Evolutionary conservation across 2,329 filamentous ascomycete genomes (phyloP).

Genomic region (Talaromyces sp.): DNA sequence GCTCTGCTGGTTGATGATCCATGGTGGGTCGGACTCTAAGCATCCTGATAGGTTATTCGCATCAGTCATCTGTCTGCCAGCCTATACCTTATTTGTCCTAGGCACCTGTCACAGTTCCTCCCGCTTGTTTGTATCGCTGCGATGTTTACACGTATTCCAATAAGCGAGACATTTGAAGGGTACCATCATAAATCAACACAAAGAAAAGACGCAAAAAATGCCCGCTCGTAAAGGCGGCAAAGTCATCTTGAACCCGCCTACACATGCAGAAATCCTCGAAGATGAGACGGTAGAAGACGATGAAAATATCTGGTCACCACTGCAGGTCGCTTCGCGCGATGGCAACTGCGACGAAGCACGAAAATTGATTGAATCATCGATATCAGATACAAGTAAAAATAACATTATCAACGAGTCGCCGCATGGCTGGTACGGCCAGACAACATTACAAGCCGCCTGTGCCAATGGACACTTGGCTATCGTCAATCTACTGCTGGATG

Average conservation of each 20-base stretch:
- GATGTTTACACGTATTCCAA: background rate
- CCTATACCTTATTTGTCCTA: background rate
- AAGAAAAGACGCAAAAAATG: background rate
- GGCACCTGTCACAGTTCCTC: background rate
- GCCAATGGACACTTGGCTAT: constrained; percentile 33
- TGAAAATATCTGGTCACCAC: constrained; percentile 19
- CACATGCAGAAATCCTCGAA: constrained; percentile 12
- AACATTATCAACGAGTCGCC: constrained; percentile 21
- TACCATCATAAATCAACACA: no score
- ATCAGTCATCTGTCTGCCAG: background rate
- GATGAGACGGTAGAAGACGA: constrained; percentile 9
- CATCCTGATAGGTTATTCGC: background rate
- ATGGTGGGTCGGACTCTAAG: no score
- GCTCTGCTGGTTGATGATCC: background rate
- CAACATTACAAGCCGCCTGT: constrained; percentile 28
- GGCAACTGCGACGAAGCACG: constrained; percentile 22
- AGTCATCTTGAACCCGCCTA: constrained; percentile 10
- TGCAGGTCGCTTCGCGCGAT: constrained; percentile 21
- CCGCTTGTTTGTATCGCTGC: background rate
- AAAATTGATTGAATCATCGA: constrained; percentile 17
- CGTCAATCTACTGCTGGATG: constrained; percentile 35
- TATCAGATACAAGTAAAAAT: background rate
- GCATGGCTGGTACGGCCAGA: constrained; percentile 16
- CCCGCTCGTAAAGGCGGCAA: constrained; percentile 14
- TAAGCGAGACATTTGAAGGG: background rate